Percentiles rank a stretch among this genome's conserved stretches.
Conservation (phyloP, 352 stramenopile genomes). For the Phytophthora pluvialis region DNA sequence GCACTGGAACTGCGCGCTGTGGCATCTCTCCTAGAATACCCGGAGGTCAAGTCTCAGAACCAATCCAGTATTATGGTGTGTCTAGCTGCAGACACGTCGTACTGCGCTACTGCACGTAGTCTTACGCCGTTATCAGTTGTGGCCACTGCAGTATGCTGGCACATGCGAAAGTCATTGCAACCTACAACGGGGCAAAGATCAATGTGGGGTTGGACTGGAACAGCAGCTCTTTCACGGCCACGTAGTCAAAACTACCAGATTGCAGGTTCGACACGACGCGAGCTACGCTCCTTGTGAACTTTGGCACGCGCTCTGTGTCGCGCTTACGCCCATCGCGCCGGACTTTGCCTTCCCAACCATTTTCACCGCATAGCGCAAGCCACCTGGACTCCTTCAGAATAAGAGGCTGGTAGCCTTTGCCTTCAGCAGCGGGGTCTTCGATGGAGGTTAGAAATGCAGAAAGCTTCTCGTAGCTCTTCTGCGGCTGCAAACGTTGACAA, state of each 20-base stretch:
- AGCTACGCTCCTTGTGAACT: conserved; percentile 63
- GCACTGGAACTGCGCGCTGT: no score
- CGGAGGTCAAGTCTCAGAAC: no score
- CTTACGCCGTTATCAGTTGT: no score
- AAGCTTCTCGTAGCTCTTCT: conserved; percentile 72
- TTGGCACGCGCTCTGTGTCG: conserved; percentile 47
- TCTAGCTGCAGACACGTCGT: no score
- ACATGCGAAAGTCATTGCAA: neutral
- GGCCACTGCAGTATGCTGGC: no score
- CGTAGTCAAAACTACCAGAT: conserved; percentile 74
- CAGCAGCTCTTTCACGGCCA: conserved; percentile 74
- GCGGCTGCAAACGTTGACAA: conserved; percentile 40
- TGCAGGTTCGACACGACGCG: conserved; percentile 65
- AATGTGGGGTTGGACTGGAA: conserved; percentile 73
- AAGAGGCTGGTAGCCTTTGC: conserved; percentile 57
- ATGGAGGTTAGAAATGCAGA: conserved; percentile 58
- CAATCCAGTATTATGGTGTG: no score
- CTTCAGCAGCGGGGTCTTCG: conserved; percentile 49
- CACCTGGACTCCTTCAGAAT: conserved; percentile 68
- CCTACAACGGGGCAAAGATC: conserved; percentile 58
- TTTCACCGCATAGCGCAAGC: conserved; percentile 67
- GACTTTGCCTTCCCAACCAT: conserved; percentile 73
- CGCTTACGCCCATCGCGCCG: conserved; percentile 59
- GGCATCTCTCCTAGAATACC: no score
- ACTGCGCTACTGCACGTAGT: no score